phyloP scores from a whole-genome alignment of 2,329 filamentous ascomycete genomes.

The Phaeosphaeria sp. region DNA sequence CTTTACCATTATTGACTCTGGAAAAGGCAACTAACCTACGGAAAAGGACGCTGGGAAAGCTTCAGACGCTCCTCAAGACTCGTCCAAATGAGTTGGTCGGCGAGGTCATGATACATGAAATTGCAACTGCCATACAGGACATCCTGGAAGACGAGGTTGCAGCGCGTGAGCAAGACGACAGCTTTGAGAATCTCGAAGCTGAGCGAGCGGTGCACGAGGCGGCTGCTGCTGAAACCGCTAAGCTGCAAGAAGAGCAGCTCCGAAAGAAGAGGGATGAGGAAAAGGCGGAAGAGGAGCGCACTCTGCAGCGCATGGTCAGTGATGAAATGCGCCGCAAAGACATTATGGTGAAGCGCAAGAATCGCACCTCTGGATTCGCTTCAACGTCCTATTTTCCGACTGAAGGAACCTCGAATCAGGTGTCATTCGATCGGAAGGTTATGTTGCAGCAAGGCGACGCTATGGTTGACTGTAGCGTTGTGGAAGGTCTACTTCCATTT shows the following conservation, averaged over 20 bases:
- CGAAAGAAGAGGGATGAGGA: constrained; percentile 53
- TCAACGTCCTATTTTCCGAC: constrained; percentile 49
- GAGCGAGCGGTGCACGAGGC: constrained; percentile 86
- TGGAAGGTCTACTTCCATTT: constrained; percentile 70
- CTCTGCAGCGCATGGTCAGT: constrained; percentile 73
- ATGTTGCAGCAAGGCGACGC: constrained; percentile 68
- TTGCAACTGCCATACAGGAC: constrained; percentile 67
- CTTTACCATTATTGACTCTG: constrained; percentile 74
- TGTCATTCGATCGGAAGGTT: constrained; percentile 73
- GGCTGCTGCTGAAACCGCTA: constrained; percentile 66
- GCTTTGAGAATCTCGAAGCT: constrained; percentile 86
- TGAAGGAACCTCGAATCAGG: constrained; percentile 36
- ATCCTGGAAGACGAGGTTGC: constrained; percentile 86
- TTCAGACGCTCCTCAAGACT: constrained; percentile 72
- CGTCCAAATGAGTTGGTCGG: constrained; percentile 71
- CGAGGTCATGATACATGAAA: constrained; percentile 70
- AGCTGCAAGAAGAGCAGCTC: constrained; percentile 51
- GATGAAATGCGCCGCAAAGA: constrained; percentile 76
- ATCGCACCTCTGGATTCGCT: constrained; percentile 41
- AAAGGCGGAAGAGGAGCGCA: constrained; percentile 71
- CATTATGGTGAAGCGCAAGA: constrained; percentile 64
- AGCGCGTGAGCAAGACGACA: constrained; percentile 74
- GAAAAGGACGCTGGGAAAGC: constrained; percentile 73
- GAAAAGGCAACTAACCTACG: constrained; percentile 70
- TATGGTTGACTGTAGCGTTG: constrained; percentile 70